Percentiles rank a stretch among this genome's conserved stretches.
Conservation (phyloP, 306 rosid genomes). For the Vigna mungo region DNA sequence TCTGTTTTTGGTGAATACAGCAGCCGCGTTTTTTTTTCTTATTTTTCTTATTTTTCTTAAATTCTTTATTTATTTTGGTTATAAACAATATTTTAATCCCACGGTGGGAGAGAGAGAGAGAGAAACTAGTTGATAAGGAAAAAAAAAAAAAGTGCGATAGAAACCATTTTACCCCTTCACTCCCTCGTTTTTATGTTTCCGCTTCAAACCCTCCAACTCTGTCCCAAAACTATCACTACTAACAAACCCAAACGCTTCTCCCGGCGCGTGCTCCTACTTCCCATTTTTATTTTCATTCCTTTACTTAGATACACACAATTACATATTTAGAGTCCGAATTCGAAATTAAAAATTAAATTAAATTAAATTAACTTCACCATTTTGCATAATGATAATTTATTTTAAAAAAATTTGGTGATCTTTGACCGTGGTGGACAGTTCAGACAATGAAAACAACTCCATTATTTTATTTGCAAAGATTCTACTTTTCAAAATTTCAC, state of each 20-base stretch:
- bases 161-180: conserved; percentile 37
- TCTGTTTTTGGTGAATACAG: conserved; percentile 70
- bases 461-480: conserved; percentile 10
- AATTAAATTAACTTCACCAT: no score
- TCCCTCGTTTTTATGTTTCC: conserved; percentile 26
- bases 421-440: no score
- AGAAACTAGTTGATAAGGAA: conserved; percentile 40
- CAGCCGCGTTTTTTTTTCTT: conserved; percentile 71
- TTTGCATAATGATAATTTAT: no score
- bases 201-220: conserved; percentile 36
- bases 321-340: no score
- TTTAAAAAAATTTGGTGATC: no score
- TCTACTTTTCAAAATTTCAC: background rate
- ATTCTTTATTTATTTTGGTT: conserved; percentile 36
- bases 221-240: background rate
- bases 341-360: no score
- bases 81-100: conserved; percentile 35
- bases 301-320: no score
- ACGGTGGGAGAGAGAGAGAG: conserved; percentile 34
- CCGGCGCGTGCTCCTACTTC: conserved; percentile 26
- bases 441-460: no score
- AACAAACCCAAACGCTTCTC: background rate
- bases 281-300: background rate
- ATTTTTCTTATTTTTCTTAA: conserved; percentile 43
- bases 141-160: conserved; percentile 37